Conservation (phyloP, 805 yeast species). For the Candida krabiensis region DNA sequence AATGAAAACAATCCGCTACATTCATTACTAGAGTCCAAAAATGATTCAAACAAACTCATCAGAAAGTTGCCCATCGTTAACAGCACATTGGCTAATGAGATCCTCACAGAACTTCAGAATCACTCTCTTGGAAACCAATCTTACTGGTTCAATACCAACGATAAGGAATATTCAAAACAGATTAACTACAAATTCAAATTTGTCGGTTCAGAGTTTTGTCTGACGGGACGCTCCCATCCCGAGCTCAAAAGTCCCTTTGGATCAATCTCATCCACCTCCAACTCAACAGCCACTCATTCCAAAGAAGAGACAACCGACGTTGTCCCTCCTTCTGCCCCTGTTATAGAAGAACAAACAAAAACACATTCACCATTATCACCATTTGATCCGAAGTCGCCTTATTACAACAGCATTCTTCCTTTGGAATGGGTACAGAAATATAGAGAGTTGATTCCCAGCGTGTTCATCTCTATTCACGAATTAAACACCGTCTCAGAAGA, state of each 20-base stretch:
- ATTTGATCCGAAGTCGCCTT: conserved; percentile 38
- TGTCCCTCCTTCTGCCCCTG: not conserved
- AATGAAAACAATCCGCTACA: conserved; percentile 12
- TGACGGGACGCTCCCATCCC: conserved; percentile 19
- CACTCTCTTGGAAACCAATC: conserved; percentile 26
- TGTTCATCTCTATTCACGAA: conserved; percentile 45
- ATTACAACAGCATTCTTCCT: conserved; percentile 43
- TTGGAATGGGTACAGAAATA: conserved; percentile 56
- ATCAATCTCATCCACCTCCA: not conserved
- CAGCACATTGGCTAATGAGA: conserved; percentile 30
- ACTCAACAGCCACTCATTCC: not conserved
- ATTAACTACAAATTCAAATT: conserved; percentile 32
- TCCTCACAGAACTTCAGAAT: conserved; percentile 31
- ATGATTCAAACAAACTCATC: conserved; percentile 10
- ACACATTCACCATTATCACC: conserved; percentile 42
- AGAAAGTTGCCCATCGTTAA: conserved; percentile 24
- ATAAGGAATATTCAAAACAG: conserved; percentile 15
- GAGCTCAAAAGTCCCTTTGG: not conserved
- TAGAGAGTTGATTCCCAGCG: conserved; percentile 45
- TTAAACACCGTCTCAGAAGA: conserved; percentile 33
- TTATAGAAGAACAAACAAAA: not conserved
- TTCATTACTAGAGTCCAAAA: conserved; percentile 3
- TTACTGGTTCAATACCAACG: conserved; percentile 20
- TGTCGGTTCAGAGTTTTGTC: conserved; percentile 25
- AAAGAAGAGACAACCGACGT: conserved; percentile 1